Conservation (phyloP, 495 filamentous ascomycete species). For the Aspergillus egyptiacus region DNA sequence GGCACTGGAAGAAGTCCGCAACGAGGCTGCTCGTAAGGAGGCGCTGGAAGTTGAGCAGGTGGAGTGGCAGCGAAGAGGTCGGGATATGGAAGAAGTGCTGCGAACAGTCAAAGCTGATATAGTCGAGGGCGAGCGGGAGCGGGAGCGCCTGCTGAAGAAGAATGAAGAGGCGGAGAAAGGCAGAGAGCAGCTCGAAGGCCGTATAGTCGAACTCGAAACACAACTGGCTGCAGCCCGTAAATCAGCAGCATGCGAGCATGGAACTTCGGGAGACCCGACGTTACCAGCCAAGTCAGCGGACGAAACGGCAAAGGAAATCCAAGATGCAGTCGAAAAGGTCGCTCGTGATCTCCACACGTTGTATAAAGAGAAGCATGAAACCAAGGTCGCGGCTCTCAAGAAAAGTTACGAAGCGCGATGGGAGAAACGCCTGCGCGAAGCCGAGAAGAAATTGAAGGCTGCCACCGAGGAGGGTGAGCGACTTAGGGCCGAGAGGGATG, state of each 20-base stretch:
- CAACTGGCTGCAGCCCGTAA: constrained; percentile 63
- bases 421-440: constrained; percentile 75
- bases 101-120: constrained; percentile 76
- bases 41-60: constrained; percentile 68
- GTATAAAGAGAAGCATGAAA: constrained; percentile 97
- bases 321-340: constrained; percentile 87
- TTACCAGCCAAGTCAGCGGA: constrained; percentile 22
- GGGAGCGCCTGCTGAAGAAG: constrained; percentile 63
- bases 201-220: constrained; percentile 60
- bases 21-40: constrained; percentile 63
- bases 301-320: constrained; percentile 50
- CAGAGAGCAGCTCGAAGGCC: constrained; percentile 54
- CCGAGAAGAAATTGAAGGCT: constrained; percentile 63
- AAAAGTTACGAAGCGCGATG: constrained; percentile 88
- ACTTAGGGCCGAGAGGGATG: constrained; percentile 56
- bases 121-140: constrained; percentile 64
- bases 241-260: constrained; percentile 22
- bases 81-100: constrained; percentile 78
- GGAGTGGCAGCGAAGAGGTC: constrained; percentile 74
- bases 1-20: constrained; percentile 70
- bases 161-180: constrained; percentile 69
- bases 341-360: constrained; percentile 81
- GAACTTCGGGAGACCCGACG: constrained; percentile 8
- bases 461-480: constrained; percentile 68
- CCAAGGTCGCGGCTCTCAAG: constrained; percentile 87